Conservation (phyloP, 140 eudicot genomes). For the Bidens hawaiensis region DNA sequence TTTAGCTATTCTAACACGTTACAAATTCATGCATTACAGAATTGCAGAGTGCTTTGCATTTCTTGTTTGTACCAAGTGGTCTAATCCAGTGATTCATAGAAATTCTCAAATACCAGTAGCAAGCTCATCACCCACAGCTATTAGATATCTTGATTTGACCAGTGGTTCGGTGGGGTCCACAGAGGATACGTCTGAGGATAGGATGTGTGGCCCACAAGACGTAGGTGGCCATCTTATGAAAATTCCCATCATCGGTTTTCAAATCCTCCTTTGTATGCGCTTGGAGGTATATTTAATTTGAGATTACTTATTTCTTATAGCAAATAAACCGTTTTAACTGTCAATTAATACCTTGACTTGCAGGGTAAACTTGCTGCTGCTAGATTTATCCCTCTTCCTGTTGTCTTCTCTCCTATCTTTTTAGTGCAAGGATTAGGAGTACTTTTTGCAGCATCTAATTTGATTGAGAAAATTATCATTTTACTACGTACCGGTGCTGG, state of each 20-base stretch:
- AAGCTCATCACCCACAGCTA: slow-evolving; percentile 35
- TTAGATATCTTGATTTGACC: slow-evolving; percentile 39
- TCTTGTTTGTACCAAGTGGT: slow-evolving; percentile 82
- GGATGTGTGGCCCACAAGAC: slow-evolving; percentile 58
- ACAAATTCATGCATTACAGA: slow-evolving; percentile 26
- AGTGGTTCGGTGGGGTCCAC: slow-evolving; percentile 35
- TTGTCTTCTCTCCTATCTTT: slow-evolving; percentile 61
- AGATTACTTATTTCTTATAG: background rate
- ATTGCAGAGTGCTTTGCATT: slow-evolving; percentile 84
- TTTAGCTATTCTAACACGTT: background rate
- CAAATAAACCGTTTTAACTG: background rate
- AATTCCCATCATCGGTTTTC: slow-evolving; percentile 55
- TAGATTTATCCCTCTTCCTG: slow-evolving; percentile 48
- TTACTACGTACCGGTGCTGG: slow-evolving; percentile 30
- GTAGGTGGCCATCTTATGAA: slow-evolving; percentile 78
- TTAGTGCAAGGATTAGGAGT: slow-evolving; percentile 75
- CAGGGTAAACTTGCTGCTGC: slow-evolving; percentile 63
- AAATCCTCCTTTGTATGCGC: slow-evolving; percentile 65
- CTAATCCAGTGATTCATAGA: slow-evolving; percentile 70
- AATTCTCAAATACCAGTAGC: slow-evolving; percentile 28
- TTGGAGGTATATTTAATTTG: slow-evolving; percentile 48
- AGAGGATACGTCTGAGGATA: slow-evolving; percentile 38
- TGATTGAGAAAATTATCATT: slow-evolving; percentile 42
- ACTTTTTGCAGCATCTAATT: slow-evolving; percentile 42
- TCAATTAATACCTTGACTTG: slow-evolving; percentile 14